A percentile compares a stretch with the other conserved stretches of the same genome.
Conservation (phyloP, 2,329 filamentous ascomycete genomes). For the Pseudogymnoascus sp. region DNA sequence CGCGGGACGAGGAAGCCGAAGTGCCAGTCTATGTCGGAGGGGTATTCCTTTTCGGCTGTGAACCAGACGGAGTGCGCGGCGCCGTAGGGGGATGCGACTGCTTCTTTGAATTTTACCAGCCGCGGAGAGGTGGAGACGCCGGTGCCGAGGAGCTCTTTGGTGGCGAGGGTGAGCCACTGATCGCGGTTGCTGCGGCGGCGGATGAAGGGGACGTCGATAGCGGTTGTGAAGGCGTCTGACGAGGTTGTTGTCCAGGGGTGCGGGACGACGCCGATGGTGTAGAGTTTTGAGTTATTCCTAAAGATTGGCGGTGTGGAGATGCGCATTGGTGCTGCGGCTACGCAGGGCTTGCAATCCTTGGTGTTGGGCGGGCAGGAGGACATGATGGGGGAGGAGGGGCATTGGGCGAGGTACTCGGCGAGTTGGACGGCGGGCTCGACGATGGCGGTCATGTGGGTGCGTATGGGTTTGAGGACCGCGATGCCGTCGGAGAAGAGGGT, state of each 20-base stretch:
- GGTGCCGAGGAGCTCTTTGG: conserved; percentile 56
- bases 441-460: conserved; percentile 65
- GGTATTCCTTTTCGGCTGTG: conserved; percentile 53
- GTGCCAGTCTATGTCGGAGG: conserved; percentile 72
- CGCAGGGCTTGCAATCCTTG: conserved; percentile 65
- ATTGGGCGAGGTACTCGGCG: conserved; percentile 66
- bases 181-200: conserved; percentile 64
- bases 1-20: conserved; percentile 77
- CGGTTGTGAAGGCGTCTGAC: conserved; percentile 52
- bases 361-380: conserved; percentile 77
- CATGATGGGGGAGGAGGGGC: conserved; percentile 63
- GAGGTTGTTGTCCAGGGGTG: conserved; percentile 80
- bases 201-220: conserved; percentile 55
- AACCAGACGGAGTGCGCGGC: conserved; percentile 68
- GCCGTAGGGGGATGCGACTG: conserved; percentile 61
- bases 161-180: conserved; percentile 65
- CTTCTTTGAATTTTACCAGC: conserved; percentile 69
- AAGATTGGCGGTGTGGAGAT: conserved; percentile 60
- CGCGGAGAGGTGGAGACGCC: conserved; percentile 55
- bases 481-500: conserved; percentile 69
- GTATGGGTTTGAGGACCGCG: conserved; percentile 69
- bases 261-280: conserved; percentile 79
- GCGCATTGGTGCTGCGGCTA: conserved; percentile 52
- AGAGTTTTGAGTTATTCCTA: conserved; percentile 61
- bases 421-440: conserved; percentile 62